These are phyloP conservation scores for Juncus effusus DNA, from an alignment of 176 grass and related monocot species.

Conservation along the genomic window DNA sequence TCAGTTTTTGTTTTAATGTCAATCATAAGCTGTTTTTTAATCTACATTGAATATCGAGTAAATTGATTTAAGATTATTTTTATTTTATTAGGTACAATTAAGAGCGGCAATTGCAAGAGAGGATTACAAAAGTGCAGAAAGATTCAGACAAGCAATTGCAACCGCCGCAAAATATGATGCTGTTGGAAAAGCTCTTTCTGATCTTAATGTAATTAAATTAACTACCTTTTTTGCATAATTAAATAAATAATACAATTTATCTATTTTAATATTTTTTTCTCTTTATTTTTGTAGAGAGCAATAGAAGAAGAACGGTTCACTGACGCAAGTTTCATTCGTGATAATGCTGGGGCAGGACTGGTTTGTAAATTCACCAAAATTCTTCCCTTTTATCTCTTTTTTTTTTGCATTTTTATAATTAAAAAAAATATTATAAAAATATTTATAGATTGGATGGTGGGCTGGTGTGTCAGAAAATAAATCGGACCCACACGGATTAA, in stretches of 20 bases:
- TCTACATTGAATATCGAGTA: too few relatives aligned
- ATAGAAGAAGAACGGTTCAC: slow-evolving; percentile 71
- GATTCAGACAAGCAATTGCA: slow-evolving; percentile 70
- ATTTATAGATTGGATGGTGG: slow-evolving; percentile 93
- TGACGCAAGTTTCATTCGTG: slow-evolving; percentile 78
- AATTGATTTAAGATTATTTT: slow-evolving; percentile 7
- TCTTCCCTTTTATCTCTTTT: slow-evolving; percentile 9
- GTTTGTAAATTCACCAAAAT: slow-evolving; percentile 46
- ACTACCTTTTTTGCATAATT: slow-evolving; percentile 22
- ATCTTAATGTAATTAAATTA: slow-evolving; percentile 63
- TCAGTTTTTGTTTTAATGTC: too few relatives aligned
- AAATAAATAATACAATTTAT: slow-evolving; percentile 27
- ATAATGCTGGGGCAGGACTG: slow-evolving; percentile 70
- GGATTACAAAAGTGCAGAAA: slow-evolving; percentile 76
- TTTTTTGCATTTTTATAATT: slow-evolving; percentile 36
- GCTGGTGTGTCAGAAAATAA: slow-evolving; percentile 78
- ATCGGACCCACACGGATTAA: slow-evolving; percentile 76
- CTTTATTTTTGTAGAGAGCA: slow-evolving; percentile 53
- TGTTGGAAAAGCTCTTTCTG: slow-evolving; percentile 67
- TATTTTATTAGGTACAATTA: slow-evolving; percentile 75
- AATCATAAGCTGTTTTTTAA: too few relatives aligned
- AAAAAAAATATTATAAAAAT: slow-evolving; percentile 20
- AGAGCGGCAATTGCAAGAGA: slow-evolving; percentile 56
- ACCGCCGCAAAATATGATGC: slow-evolving; percentile 58
- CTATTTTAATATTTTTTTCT: slow-evolving; percentile 24